phyloP scores from a whole-genome alignment of 192 early-diverging fungal genomes.

The Backusella luteola region DNA sequence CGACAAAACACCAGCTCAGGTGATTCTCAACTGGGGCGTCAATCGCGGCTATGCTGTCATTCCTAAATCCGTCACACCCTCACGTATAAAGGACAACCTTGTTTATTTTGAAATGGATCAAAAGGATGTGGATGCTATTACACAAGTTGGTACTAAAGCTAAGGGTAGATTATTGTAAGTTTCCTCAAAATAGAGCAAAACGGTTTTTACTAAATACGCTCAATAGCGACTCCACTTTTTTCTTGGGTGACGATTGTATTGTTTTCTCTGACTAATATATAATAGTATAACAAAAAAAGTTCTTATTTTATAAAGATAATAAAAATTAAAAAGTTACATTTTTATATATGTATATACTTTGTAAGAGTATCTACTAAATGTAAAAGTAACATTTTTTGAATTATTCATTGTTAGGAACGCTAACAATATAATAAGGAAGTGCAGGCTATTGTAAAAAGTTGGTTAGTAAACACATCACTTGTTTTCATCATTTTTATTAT shows the following conservation, averaged over 20 bases:
- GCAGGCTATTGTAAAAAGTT: slow-evolving; percentile 36
- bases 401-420: slow-evolving; percentile 29
- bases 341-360: neutral
- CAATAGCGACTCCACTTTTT: neutral
- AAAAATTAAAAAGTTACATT: neutral
- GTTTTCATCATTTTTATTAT: neutral
- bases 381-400: neutral
- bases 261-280: neutral
- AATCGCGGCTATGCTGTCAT: slow-evolving; percentile 55
- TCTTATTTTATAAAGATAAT: neutral
- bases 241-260: neutral
- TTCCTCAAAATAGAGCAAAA: neutral
- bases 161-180: neutral
- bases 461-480: neutral
- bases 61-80: slow-evolving; percentile 58
- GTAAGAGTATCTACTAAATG: slow-evolving; percentile 1
- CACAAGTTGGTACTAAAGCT: slow-evolving; percentile 7
- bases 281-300: neutral
- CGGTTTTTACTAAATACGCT: neutral
- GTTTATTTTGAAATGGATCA: slow-evolving; percentile 40
- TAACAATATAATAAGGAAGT: slow-evolving; percentile 55
- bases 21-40: slow-evolving; percentile 54
- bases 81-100: slow-evolving; percentile 54
- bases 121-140: slow-evolving; percentile 26
- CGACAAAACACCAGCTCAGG: slow-evolving; percentile 47